phyloP scores from a whole-genome alignment of 1,284 basidiomycete genomes.

The Austroboletus niveus region DNA sequence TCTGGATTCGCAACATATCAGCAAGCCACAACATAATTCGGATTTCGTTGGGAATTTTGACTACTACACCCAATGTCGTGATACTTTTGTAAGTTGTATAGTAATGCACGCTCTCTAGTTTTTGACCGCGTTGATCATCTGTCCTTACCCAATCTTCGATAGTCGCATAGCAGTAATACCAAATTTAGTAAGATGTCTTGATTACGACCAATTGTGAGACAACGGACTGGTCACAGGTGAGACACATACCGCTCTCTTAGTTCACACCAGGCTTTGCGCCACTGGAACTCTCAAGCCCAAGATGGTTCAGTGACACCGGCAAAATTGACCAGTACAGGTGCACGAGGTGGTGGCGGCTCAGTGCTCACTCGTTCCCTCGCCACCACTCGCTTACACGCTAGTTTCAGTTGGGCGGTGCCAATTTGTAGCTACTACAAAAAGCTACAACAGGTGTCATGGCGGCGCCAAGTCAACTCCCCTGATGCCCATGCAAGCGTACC shows the following conservation, averaged over 20 bases:
- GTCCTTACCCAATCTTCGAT: slow-evolving; percentile 3
- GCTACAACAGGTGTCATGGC: neutral
- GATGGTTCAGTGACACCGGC: neutral
- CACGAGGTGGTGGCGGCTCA: neutral
- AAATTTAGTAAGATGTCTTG: neutral
- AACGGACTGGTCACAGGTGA: neutral
- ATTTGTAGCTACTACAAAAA: too few species aligned
- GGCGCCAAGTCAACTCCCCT: neutral
- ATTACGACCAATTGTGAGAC: slow-evolving; percentile 5
- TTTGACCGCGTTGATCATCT: slow-evolving; percentile 8
- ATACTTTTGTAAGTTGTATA: neutral
- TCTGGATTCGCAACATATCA: slow-evolving; percentile 3
- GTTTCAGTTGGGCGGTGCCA: slow-evolving; percentile 16
- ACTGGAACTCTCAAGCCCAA: too few species aligned
- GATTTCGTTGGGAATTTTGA: neutral
- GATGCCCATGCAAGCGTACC: slow-evolving; percentile 23
- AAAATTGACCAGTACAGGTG: neutral
- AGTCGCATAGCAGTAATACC: neutral
- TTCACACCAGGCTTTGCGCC: too few species aligned
- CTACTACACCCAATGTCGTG: too few species aligned
- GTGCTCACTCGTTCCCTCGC: neutral
- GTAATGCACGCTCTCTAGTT: neutral
- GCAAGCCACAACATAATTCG: slow-evolving; percentile 5
- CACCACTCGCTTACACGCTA: slow-evolving; percentile 1
- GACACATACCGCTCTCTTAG: slow-evolving; percentile 1